phyloP scores from a whole-genome alignment of 495 filamentous ascomycete genomes.

The Saxophila tyrrhenica region DNA sequence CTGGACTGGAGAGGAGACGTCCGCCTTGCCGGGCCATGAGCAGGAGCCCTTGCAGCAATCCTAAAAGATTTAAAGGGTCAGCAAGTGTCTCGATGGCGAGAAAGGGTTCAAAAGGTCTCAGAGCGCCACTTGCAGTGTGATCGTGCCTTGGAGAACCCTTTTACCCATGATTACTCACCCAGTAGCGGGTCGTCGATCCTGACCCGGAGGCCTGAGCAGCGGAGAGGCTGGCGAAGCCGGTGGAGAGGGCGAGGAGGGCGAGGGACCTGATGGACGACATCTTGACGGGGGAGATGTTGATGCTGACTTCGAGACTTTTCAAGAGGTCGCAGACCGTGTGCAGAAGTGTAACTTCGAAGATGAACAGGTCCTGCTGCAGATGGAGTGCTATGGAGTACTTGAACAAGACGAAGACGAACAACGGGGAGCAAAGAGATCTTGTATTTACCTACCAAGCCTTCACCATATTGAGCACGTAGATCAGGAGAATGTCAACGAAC shows the following conservation, averaged over 20 bases:
- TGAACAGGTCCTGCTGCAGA: not conserved
- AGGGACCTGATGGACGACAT: slow-evolving; percentile 47
- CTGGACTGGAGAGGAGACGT: slow-evolving; percentile 37
- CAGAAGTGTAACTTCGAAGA: not conserved
- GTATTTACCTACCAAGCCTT: not conserved
- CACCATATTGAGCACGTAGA: not conserved
- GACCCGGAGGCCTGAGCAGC: slow-evolving; percentile 14
- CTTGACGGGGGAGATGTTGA: slow-evolving; percentile 37
- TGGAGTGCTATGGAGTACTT: not conserved
- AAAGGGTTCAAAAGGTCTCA: no score
- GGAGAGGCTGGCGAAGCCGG: slow-evolving; percentile 19
- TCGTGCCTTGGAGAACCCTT: no score
- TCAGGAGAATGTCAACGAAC: not conserved
- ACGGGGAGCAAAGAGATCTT: not conserved
- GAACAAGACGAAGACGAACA: not conserved
- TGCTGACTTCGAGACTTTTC: not conserved
- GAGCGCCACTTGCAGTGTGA: no score
- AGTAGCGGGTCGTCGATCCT: slow-evolving; percentile 53
- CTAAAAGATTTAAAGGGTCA: no score
- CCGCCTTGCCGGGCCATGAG: slow-evolving; percentile 48
- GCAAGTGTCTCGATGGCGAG: no score
- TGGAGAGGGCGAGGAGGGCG: slow-evolving; percentile 49
- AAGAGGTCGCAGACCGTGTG: slow-evolving; percentile 7
- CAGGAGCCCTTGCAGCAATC: slow-evolving; percentile 62
- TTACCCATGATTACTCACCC: no score